Percentiles rank a stretch among this genome's conserved stretches.
These are phyloP conservation scores for Priceomyces haplophilus DNA, from an alignment of 805 yeast genomes.

Conservation along the genomic window DNA sequence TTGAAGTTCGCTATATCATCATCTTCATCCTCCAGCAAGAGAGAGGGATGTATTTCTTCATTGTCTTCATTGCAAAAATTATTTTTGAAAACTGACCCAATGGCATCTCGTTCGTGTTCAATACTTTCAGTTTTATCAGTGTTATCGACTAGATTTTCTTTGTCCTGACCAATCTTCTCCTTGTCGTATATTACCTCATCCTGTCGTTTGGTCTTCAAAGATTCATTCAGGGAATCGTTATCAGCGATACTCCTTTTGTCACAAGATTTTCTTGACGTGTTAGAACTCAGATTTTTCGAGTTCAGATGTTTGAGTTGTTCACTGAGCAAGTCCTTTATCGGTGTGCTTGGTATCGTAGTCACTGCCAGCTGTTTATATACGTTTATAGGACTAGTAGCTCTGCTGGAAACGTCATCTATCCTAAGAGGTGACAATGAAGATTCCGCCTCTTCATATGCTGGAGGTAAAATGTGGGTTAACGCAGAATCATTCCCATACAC, in stretches of 20 bases:
- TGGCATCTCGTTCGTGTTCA: not conserved
- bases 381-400: not conserved
- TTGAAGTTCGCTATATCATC: slow-evolving; percentile 17
- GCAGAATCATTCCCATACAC: slow-evolving; percentile 41
- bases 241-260: not conserved
- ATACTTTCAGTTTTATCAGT: not conserved
- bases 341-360: not conserved
- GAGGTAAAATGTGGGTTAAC: slow-evolving; percentile 21
- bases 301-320: slow-evolving; percentile 10
- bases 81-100: too few relatives aligned
- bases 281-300: slow-evolving; percentile 3
- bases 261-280: slow-evolving; percentile 4
- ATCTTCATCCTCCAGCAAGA: slow-evolving; percentile 7
- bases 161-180: not conserved
- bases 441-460: slow-evolving; percentile 28
- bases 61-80: not conserved
- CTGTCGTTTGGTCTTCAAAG: not conserved
- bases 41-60: slow-evolving; percentile 3
- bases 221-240: not conserved
- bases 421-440: slow-evolving; percentile 19
- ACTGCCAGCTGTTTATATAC: slow-evolving; percentile 5
- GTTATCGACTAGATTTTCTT: not conserved
- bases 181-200: not conserved
- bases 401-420: slow-evolving; percentile 9
- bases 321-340: slow-evolving; percentile 15